phyloP scores from a whole-genome alignment of 768 basidiomycete genomes.

The Gautieria morchelliformis region DNA sequence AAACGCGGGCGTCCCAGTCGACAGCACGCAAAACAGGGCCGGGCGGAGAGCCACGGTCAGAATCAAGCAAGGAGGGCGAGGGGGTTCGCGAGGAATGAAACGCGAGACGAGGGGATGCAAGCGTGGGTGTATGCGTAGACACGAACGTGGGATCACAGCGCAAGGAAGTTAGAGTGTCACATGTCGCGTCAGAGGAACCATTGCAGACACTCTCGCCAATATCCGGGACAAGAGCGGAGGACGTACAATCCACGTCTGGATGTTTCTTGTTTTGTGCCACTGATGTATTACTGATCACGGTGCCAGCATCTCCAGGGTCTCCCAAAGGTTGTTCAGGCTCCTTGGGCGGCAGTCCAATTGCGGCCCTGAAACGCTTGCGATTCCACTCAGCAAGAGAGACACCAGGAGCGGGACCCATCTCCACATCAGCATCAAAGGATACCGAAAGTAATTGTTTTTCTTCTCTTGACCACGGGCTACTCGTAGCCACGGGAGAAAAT shows the following conservation, averaged over 20 bases:
- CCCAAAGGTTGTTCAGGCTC: not conserved
- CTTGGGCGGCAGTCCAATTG: not conserved
- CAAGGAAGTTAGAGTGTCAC: not conserved
- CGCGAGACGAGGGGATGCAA: not conserved
- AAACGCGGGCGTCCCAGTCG: not conserved
- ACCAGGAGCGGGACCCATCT: not conserved
- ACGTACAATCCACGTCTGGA: not conserved
- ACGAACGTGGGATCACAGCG: not conserved
- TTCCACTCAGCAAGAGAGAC: not conserved
- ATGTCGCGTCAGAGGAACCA: not conserved
- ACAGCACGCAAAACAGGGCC: constrained; percentile 7
- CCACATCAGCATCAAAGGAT: not conserved
- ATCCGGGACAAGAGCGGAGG: not conserved
- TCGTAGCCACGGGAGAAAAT: not conserved
- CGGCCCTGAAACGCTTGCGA: not conserved
- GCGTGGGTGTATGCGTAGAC: not conserved
- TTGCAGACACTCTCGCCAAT: not conserved
- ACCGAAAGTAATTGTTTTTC: not conserved
- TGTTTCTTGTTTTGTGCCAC: too few relatives aligned
- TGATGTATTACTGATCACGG: too few relatives aligned
- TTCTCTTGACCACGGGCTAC: not conserved
- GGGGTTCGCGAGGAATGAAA: not conserved
- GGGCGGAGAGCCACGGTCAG: not conserved
- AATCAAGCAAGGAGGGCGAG: not conserved
- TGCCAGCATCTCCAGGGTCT: not conserved